phyloP scores from a whole-genome alignment of 805 yeast species.

The Tetrapisispora phaffii region DNA sequence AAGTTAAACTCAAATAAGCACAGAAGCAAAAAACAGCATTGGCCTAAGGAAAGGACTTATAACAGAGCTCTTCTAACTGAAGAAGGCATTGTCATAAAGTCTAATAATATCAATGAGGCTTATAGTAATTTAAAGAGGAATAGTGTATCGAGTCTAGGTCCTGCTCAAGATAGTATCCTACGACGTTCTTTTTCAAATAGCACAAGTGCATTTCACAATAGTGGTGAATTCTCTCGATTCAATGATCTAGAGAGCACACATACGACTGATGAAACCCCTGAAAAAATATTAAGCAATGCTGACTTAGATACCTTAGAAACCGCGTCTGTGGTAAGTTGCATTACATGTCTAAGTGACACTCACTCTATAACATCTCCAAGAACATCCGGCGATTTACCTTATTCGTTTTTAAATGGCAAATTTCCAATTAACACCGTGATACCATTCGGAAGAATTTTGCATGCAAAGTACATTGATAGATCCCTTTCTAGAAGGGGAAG shows the following conservation, averaged over 20 bases:
- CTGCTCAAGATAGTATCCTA: neutral
- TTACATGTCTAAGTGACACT: constrained; percentile 27
- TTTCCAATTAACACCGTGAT: constrained; percentile 28
- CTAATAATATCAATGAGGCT: constrained; percentile 19
- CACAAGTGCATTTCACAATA: neutral
- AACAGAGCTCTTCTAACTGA: constrained; percentile 26
- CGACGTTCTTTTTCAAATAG: constrained; percentile 1
- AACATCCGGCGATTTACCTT: constrained; percentile 4
- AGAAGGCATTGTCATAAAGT: constrained; percentile 29
- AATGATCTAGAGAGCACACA: neutral
- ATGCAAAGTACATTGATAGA: constrained; percentile 18
- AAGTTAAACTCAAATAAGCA: neutral
- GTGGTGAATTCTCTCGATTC: neutral
- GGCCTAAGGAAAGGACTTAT: neutral
- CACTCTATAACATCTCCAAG: constrained; percentile 2
- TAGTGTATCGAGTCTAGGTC: constrained; percentile 9
- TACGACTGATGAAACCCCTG: neutral
- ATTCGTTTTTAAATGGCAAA: constrained; percentile 23
- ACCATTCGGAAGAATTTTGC: constrained; percentile 26
- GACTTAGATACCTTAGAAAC: constrained; percentile 20
- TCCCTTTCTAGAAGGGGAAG: neutral
- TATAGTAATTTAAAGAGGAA: constrained; percentile 4
- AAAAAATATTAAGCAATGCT: constrained; percentile 1
- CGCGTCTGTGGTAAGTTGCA: constrained; percentile 28
- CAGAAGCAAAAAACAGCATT: neutral